Base-by-base conservation (phyloP, 352 stramenopile species). In the Phytopythium kandeliae region DNA sequence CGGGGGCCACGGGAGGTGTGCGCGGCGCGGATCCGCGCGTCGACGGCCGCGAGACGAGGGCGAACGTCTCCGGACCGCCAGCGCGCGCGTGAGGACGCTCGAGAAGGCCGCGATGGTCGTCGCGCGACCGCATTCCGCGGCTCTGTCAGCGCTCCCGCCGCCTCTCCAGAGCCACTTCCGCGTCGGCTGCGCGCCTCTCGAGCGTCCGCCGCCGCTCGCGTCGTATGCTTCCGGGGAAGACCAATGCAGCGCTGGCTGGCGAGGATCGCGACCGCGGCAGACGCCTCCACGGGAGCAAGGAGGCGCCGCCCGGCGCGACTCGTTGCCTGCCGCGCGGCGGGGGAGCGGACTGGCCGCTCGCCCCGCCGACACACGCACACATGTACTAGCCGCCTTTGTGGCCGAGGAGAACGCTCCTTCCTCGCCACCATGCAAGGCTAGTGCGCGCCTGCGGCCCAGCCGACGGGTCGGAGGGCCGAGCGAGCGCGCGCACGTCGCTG, bases 331-430 rank as follows among this genome's bases (percentile, higher is more conserved):
- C 16, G 25, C n/a, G 17, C 25, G 30, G 17, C 28, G n/a, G 7
- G n/a, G 25, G 43, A 13, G 26, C 25, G 25, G 7, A 6, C 7
- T 2, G 28, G 10, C 43, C 26, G 11, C 31, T 15, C 19, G 31
- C 46, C n/a, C n/a, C n/a, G n/a, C n/a, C n/a, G n/a, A n/a, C 16
- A 13, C 19, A 8, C 17, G 3, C 16, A 38, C 12, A 46, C 26
- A 45, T 89, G 67, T 86, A 54, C 69, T 79, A 73, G 69, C 71
- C 68, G 68, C 78, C 78, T 89, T 89, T 89, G 71, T 74, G 70
- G 71, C 64, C 62, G 59, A 71, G 60, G 62, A 42, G 71, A 78
- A 80, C 67, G 35, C 74, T 86, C 58, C 73, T 80, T 66, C 71
- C 67, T 51, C 57, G 58, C 54, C 71, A 82, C 78, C 78, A 69